A percentile compares a stretch with the other conserved stretches of the same genome.
Evolutionary conservation across 805 yeast species (phyloP).

Genomic region (Grigorovia humatica): DNA sequence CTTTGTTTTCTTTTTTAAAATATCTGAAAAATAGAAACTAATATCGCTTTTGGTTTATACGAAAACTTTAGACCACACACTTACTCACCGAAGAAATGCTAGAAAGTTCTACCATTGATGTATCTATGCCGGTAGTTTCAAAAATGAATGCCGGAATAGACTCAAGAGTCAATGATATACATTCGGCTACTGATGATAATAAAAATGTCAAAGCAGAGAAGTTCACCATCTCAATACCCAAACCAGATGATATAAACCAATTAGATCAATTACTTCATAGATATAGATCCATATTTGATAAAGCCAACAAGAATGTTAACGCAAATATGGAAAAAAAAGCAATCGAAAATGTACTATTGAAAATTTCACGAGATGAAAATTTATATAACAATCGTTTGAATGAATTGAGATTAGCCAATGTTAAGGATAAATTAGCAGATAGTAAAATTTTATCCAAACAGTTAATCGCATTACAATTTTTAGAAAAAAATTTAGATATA

Average conservation of each 20-base stretch:
- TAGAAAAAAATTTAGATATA: conserved; percentile 56
- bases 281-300: conserved; percentile 22
- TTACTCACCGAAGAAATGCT: not conserved
- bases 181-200: not conserved
- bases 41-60: too few species aligned
- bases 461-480: conserved; percentile 49
- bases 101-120: not conserved
- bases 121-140: not conserved
- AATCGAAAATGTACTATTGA: conserved; percentile 33
- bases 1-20: too few species aligned
- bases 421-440: conserved; percentile 30
- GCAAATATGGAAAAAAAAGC: conserved; percentile 32
- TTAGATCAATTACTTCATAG: conserved; percentile 25
- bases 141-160: not conserved
- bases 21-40: too few species aligned
- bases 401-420: conserved; percentile 20
- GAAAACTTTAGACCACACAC: too few species aligned
- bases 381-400: conserved; percentile 23
- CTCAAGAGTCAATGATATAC: not conserved
- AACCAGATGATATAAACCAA: conserved; percentile 19
- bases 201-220: not conserved
- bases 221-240: conserved; percentile 14
- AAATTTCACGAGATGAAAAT: conserved; percentile 35
- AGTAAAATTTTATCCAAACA: conserved; percentile 44
- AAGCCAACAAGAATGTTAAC: conserved; percentile 13